Percentiles rank a stretch among this genome's conserved stretches.
Conservation (phyloP, 1,139 yeast species). For the Meyerozyma elateridarum region DNA sequence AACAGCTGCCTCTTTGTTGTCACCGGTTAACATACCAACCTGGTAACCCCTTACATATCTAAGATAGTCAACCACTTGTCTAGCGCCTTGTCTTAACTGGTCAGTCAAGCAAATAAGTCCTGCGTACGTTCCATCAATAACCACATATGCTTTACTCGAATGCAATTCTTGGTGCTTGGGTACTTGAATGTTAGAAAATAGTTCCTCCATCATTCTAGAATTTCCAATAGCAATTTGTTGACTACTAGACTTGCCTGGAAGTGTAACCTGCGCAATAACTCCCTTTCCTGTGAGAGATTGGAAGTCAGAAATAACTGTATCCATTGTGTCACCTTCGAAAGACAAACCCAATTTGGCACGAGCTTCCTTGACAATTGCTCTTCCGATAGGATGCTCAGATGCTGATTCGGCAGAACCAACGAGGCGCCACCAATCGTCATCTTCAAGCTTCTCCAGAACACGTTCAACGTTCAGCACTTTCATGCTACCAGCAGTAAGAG, state of each 20-base stretch:
- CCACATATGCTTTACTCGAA: slow-evolving; percentile 29
- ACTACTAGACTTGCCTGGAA: slow-evolving; percentile 12
- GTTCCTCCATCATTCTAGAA: slow-evolving; percentile 36
- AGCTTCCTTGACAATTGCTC: slow-evolving; percentile 49
- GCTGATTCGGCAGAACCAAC: slow-evolving; percentile 60
- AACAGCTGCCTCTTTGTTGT: slow-evolving; percentile 57
- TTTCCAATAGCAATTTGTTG: slow-evolving; percentile 55
- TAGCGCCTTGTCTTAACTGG: slow-evolving; percentile 63
- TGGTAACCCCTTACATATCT: slow-evolving; percentile 45
- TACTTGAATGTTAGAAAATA: slow-evolving; percentile 14
- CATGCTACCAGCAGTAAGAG: slow-evolving; percentile 86
- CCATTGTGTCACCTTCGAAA: slow-evolving; percentile 32
- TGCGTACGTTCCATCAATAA: slow-evolving; percentile 50
- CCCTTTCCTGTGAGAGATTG: slow-evolving; percentile 70
- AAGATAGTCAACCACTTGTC: slow-evolving; percentile 54
- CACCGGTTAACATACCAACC: slow-evolving; percentile 94
- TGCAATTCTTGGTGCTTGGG: slow-evolving; percentile 10
- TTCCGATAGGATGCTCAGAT: slow-evolving; percentile 88
- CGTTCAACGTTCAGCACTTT: slow-evolving; percentile 32
- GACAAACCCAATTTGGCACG: slow-evolving; percentile 20
- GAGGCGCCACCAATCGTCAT: slow-evolving; percentile 49
- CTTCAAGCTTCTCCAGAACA: slow-evolving; percentile 11
- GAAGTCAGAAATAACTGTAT: slow-evolving; percentile 32
- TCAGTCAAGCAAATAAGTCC: slow-evolving; percentile 72
- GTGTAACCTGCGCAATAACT: slow-evolving; percentile 43